Percentiles rank a stretch among this genome's conserved stretches.
Evolutionary conservation across 306 rosid genomes (phyloP).

Genomic region (Cucumis cinereus): DNA sequence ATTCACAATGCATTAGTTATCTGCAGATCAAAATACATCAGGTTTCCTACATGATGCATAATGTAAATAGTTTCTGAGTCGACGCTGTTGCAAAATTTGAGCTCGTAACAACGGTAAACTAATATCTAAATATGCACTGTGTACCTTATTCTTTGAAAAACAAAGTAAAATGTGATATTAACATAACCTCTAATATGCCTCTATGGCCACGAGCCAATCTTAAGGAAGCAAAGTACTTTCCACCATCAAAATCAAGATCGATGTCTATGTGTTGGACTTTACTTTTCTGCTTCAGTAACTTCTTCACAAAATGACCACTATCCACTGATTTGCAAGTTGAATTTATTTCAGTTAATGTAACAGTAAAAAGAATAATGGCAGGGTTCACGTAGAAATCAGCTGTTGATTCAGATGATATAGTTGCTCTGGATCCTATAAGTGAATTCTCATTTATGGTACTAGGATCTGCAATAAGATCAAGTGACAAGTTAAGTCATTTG

Average conservation of each 20-base stretch:
- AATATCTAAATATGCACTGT: background rate
- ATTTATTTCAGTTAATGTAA: conserved; percentile 42
- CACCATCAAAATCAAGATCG: conserved; percentile 70
- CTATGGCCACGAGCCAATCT: conserved; percentile 72
- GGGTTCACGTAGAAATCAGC: conserved; percentile 77
- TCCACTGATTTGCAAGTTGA: conserved; percentile 59
- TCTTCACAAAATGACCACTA: conserved; percentile 69
- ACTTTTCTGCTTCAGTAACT: conserved; percentile 59
- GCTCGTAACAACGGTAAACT: background rate
- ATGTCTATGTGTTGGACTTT: conserved; percentile 50
- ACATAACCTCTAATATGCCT: conserved; percentile 70
- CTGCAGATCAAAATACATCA: conserved; percentile 15
- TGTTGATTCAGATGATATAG: conserved; percentile 42
- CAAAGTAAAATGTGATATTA: background rate
- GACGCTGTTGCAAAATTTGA: background rate
- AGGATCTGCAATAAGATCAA: conserved; percentile 30
- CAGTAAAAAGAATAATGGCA: conserved; percentile 48
- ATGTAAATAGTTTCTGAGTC: background rate
- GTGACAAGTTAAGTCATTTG: conserved; percentile 12
- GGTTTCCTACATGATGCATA: background rate
- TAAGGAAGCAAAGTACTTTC: conserved; percentile 50
- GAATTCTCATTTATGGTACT: conserved; percentile 27
- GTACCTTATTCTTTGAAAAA: background rate
- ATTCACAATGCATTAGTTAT: conserved; percentile 4
- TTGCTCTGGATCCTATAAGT: conserved; percentile 46